Evolutionary conservation across 2,329 filamentous ascomycete genomes (phyloP).

Genomic region (Alternaria metachromatica): DNA sequence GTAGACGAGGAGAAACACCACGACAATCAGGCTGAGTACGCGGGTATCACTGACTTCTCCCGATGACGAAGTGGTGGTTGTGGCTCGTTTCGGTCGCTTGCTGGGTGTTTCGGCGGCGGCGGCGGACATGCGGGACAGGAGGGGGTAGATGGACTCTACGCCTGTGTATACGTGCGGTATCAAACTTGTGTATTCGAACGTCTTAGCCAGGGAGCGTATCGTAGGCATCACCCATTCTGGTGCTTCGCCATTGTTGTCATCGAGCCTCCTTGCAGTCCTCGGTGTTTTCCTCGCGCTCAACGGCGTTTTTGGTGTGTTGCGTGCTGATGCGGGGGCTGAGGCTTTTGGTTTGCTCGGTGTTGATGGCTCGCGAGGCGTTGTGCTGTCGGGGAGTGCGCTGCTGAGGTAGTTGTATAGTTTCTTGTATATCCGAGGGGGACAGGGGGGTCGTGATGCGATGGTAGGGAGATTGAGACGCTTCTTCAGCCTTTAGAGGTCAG

Average conservation of each 20-base stretch:
- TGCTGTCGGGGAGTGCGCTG: constrained; percentile 65
- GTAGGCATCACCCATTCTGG: constrained; percentile 71
- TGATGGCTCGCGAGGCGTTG: constrained; percentile 31
- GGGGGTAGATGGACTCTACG: constrained; percentile 63
- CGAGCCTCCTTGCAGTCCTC: constrained; percentile 22
- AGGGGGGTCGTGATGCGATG: constrained; percentile 45
- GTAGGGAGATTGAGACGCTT: constrained; percentile 44
- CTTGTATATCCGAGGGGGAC: constrained; percentile 68
- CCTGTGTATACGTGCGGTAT: constrained; percentile 78
- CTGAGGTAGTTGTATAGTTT: constrained; percentile 83
- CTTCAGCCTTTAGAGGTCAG: constrained; percentile 68
- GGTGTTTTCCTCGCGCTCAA: constrained; percentile 31
- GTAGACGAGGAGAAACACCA: constrained; percentile 67
- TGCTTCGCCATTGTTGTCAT: constrained; percentile 20
- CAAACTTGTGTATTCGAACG: constrained; percentile 66
- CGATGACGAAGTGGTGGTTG: constrained; percentile 9
- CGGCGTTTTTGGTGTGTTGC: constrained; percentile 37
- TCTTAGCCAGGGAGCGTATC: constrained; percentile 69
- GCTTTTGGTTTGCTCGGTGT: constrained; percentile 41
- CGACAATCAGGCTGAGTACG: constrained; percentile 60
- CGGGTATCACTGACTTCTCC: constrained; percentile 26
- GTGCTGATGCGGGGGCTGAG: constrained; percentile 28
- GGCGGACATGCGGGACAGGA: constrained; percentile 40
- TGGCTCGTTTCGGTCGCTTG: constrained; percentile 58
- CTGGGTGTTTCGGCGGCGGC: constrained; percentile 44